A percentile compares a stretch with the other conserved stretches of the same genome.
Conservation (phyloP, 2,329 filamentous ascomycete genomes). For the Ambrosiella cleistominuta region DNA sequence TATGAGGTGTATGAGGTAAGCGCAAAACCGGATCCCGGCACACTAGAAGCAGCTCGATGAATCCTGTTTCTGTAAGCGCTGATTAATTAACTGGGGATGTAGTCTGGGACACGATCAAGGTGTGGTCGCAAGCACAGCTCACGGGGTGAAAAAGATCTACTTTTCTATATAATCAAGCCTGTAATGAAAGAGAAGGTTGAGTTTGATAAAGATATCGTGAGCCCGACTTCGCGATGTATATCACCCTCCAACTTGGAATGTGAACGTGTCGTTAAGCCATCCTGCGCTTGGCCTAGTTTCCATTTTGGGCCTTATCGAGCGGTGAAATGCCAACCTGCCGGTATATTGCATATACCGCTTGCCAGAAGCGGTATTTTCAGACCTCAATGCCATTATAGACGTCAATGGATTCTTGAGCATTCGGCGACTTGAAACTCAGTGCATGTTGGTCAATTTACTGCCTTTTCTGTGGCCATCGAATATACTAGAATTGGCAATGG, state of each 20-base stretch:
- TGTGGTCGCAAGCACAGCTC: neutral
- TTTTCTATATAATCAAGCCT: neutral
- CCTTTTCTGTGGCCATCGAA: neutral
- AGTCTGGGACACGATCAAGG: neutral
- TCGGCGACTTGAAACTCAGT: neutral
- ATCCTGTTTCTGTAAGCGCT: neutral
- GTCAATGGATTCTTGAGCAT: neutral
- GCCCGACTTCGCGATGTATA: neutral
- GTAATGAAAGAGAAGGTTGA: no score
- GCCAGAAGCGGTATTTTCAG: neutral
- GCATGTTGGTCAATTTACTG: neutral
- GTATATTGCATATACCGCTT: neutral
- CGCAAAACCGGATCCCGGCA: constrained; percentile 7
- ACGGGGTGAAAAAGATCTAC: neutral
- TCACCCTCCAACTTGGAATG: neutral
- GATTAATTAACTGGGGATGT: neutral
- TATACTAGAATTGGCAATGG: neutral
- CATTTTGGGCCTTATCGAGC: neutral
- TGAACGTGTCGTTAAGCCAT: constrained; percentile 13
- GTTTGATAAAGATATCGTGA: neutral
- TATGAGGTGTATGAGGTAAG: neutral
- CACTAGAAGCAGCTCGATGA: neutral
- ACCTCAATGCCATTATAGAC: neutral
- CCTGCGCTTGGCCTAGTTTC: constrained; percentile 3
- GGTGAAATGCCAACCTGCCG: neutral